phyloP scores from a whole-genome alignment of 2,329 filamentous ascomycete genomes.

The Fusarium decemcellulare region DNA sequence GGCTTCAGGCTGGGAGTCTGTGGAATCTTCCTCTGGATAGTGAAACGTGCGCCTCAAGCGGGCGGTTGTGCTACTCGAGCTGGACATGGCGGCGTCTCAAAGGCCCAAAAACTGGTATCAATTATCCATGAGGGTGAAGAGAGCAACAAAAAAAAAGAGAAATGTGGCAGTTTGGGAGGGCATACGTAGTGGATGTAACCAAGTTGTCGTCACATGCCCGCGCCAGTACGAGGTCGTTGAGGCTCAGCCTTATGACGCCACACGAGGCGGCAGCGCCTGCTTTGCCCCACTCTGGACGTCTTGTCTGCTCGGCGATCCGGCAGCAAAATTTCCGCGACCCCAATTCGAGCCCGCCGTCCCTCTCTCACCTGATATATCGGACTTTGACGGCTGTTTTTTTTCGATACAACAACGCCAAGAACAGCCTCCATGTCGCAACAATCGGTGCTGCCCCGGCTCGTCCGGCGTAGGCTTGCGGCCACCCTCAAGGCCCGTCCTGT shows the following conservation, averaged over 20 bases:
- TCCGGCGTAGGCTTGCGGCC: slow-evolving; percentile 44
- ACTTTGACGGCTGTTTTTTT: background rate
- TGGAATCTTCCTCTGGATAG: slow-evolving; percentile 75
- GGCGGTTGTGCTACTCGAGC: slow-evolving; percentile 56
- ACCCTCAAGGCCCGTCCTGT: slow-evolving; percentile 40
- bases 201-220: slow-evolving; percentile 40
- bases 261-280: slow-evolving; percentile 19
- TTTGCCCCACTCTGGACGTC: slow-evolving; percentile 25
- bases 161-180: background rate
- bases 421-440: slow-evolving; percentile 38
- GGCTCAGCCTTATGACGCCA: slow-evolving; percentile 50
- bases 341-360: slow-evolving; percentile 12
- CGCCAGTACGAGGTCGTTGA: slow-evolving; percentile 26
- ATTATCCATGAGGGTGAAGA: background rate
- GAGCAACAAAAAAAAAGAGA: background rate
- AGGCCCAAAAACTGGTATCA: background rate
- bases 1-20: slow-evolving; percentile 67
- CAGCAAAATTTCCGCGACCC: slow-evolving; percentile 48
- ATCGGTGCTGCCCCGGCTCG: slow-evolving; percentile 43
- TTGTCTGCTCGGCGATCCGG: slow-evolving; percentile 32
- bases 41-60: slow-evolving; percentile 83
- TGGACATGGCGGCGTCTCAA: slow-evolving; percentile 37
- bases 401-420: slow-evolving; percentile 7
- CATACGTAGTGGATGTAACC: slow-evolving; percentile 15
- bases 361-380: slow-evolving; percentile 41